Percentiles rank a stretch among this genome's conserved stretches.
Evolutionary conservation across 331 rosid genomes (phyloP).

Genomic region (Ulmus americana): DNA sequence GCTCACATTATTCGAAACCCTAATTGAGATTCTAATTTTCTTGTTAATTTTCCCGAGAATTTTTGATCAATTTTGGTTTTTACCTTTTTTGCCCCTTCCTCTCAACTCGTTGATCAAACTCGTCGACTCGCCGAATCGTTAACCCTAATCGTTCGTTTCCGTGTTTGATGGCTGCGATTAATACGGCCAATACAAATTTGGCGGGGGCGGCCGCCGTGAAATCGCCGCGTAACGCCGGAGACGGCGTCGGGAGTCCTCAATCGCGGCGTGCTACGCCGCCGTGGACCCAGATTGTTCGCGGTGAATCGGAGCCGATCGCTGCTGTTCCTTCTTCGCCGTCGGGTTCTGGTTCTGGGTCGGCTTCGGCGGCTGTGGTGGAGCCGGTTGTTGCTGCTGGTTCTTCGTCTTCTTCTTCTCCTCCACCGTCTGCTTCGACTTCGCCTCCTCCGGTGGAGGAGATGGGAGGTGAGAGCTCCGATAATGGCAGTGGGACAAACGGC

Average conservation of each 20-base stretch:
- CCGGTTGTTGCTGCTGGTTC: constrained; percentile 10
- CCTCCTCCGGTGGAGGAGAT: constrained; percentile 31
- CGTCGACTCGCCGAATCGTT: constrained; percentile 36
- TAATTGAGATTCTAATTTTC: constrained; percentile 2
- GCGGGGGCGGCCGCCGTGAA: constrained; percentile 17
- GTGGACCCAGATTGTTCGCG: constrained; percentile 56
- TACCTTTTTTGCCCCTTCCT: constrained; percentile 18
- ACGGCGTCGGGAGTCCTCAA: constrained; percentile 30
- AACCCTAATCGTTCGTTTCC: constrained; percentile 6
- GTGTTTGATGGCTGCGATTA: constrained; percentile 41
- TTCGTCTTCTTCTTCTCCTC: constrained; percentile 7
- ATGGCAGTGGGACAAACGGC: constrained; percentile 23
- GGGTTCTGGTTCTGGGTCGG: background rate
- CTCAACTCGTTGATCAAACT: constrained; percentile 40
- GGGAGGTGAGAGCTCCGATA: constrained; percentile 36
- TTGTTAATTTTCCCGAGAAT: background rate
- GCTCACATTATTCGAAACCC: constrained; percentile 26
- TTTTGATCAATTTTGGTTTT: constrained; percentile 13
- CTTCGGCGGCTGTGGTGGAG: constrained; percentile 27
- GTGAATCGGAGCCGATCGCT: constrained; percentile 42
- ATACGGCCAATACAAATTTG: constrained; percentile 20
- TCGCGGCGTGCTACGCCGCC: constrained; percentile 43
- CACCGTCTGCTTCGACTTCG: constrained; percentile 15
- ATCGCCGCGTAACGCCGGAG: constrained; percentile 44
- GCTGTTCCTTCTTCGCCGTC: constrained; percentile 34